Evolutionary conservation across 2,329 filamentous ascomycete species (phyloP), one percentile per base, ranked within the genome.

Genomic region (Biscogniauxia mediterranea): DNA sequence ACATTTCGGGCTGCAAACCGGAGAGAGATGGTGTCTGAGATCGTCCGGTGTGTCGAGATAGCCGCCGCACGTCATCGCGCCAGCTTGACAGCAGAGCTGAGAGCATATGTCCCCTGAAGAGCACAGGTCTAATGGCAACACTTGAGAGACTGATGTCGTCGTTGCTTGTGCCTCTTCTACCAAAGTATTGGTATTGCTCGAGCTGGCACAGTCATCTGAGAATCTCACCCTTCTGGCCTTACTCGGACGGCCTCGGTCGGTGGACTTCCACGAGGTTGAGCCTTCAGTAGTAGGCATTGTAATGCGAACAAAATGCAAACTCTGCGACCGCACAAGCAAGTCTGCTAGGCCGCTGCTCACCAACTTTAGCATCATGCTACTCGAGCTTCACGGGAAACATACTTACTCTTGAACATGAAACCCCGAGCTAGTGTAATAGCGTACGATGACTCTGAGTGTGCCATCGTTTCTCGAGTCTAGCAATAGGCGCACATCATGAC

Each of bases 21-120:
- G 58, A 7, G 38, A 58, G 1, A 63, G 28, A n/a, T 63, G 55
- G 15, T 63, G 61, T 26, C 61, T 23, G 6, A 63, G 13, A 13
- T 61, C 25, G 26, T 63, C 58, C 13, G 61, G 28, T 1, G 55
- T 58, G 46, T 63, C 61, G 6, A 63, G 25, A 49, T 61, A 63
- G 8, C 58, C 55, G 11, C 58, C 55, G 15, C 42, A 54, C 23
- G 23, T 23, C 17, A 25, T 11, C 9, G 19, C 21, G 13, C 20
- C 13, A n/a, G 25, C 49, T 19, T 61, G 58, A 7, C 25, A 15
- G 26, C 61, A 63, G 6, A 63, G 15, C 15, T 61, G 61, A 5
- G 55, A 52, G 49, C 61, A 63, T 11, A 61, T 23, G 52, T 61
- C 56, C 20, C 42, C 25, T 13, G 32, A 19, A 1, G 52, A 55